Base-by-base conservation (phyloP, 495 filamentous ascomycete species). In the Haplographium delicatum region DNA sequence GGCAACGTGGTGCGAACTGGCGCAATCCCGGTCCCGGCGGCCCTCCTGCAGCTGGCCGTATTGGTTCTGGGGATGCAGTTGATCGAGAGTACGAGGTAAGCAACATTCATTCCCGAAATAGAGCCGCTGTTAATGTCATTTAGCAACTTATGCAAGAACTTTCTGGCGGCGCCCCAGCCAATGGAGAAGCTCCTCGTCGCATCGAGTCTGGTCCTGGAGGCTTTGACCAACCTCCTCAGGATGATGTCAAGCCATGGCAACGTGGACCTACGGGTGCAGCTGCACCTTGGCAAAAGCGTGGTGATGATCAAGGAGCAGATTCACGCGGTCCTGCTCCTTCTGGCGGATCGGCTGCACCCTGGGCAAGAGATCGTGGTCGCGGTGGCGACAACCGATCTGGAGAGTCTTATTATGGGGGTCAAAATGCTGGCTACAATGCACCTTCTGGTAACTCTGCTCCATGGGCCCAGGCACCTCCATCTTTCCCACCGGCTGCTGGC, bases 141-240 rank as follows among this genome's bases (percentile, higher is more conserved):
- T 60, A 94, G 88, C 85, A 91, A 86, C 88, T 98, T 64, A 94
- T 98, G 89, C 83, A 91, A 80, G 93, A 96, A 77, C 75, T 98
- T 51, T 89, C 86, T 58, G 90, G 89, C 47, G 85, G 83, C 54
- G 70, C 80, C 42, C 74, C 76, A 31, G 75, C 79, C 28, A 73
- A 75, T 53, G 81, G 76, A 31, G 78, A 83, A 39, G 78, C 79
- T 41, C 82, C 85, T 59, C 85, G 85, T 57, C 86, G 83, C 50
- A 95, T 96, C 58, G 93, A 96, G 75, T 88, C 83, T 37, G 89
- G 88, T 19, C 86, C 89, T 10, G 47, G 24, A 15, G 76, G 78
- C 8, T 72, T 68, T 44, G 68, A 70, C 58, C 71, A 73, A 54
- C 64, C 50, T 15, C 57, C 61, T 38, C 54, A 56, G 50, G 66